Percentiles rank a stretch among this genome's conserved stretches.
phyloP scores from a whole-genome alignment of 1,284 basidiomycete genomes.

The Laetiporus sulphureus region DNA sequence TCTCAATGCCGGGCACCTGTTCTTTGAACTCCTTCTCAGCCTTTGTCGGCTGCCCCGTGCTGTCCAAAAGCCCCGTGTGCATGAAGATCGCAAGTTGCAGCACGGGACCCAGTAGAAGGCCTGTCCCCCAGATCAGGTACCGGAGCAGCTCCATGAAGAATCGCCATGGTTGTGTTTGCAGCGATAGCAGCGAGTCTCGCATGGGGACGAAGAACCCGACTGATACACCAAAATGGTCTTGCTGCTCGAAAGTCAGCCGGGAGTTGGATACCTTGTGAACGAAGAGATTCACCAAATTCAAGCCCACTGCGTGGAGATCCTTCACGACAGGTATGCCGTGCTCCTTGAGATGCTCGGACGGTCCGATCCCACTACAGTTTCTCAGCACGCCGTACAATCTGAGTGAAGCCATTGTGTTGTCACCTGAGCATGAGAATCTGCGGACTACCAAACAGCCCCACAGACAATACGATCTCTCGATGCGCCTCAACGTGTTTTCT shows the following conservation, averaged over 20 bases:
- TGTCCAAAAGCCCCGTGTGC: constrained; percentile 20
- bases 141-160: constrained; percentile 21
- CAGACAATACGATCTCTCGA: constrained; percentile 26
- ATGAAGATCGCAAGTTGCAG: constrained; percentile 23
- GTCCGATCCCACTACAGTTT: constrained; percentile 28
- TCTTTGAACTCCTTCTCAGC: constrained; percentile 15
- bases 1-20: constrained; percentile 30
- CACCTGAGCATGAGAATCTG: constrained; percentile 30
- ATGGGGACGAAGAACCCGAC: constrained; percentile 23
- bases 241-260: constrained; percentile 19
- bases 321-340: constrained; percentile 23
- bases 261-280: no score
- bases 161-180: constrained; percentile 7
- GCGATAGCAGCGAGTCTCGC: constrained; percentile 18
- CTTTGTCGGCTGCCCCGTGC: constrained; percentile 10
- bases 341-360: constrained; percentile 22
- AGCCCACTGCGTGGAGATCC: constrained; percentile 29
- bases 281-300: constrained; percentile 4
- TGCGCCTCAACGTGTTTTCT: constrained; percentile 16
- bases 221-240: constrained; percentile 27
- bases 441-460: constrained; percentile 28
- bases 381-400: background rate
- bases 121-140: constrained; percentile 25
- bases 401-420: background rate
- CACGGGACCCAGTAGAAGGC: constrained; percentile 25